Evolutionary conservation across 495 filamentous ascomycete genomes (phyloP).

Genomic region (Aspergillus avenaceus): DNA sequence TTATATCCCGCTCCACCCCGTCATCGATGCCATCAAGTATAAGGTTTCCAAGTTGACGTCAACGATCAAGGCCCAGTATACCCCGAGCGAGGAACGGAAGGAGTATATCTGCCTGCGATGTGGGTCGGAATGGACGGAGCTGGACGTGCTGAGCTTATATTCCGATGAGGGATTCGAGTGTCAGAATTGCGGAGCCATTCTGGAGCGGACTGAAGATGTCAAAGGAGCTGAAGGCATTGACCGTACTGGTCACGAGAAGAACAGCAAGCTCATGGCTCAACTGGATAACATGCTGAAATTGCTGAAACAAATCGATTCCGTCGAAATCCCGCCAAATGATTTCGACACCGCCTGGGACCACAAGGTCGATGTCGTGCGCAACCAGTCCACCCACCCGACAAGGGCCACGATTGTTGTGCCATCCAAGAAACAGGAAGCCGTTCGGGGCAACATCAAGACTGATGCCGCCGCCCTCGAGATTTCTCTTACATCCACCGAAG

Average conservation of each 20-base stretch:
- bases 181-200: constrained; percentile 67
- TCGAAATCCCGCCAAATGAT: constrained; percentile 78
- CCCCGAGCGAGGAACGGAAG: constrained; percentile 78
- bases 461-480: constrained; percentile 72
- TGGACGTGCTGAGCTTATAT: constrained; percentile 76
- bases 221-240: constrained; percentile 54
- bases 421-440: constrained; percentile 56
- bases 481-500: constrained; percentile 66
- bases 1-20: constrained; percentile 90
- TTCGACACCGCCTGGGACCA: constrained; percentile 72
- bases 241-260: constrained; percentile 75
- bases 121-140: constrained; percentile 72
- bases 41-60: constrained; percentile 80
- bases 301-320: constrained; percentile 78
- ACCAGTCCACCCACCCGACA: constrained; percentile 51
- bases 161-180: constrained; percentile 69
- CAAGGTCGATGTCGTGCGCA: constrained; percentile 46
- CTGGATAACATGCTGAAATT: constrained; percentile 79
- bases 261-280: constrained; percentile 81
- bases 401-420: constrained; percentile 42
- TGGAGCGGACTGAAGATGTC: constrained; percentile 62
- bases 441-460: constrained; percentile 63
- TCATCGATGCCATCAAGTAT: constrained; percentile 96
- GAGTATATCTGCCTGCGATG: constrained; percentile 85
- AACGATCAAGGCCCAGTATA: constrained; percentile 74